Conservation (phyloP, 2,329 filamentous ascomycete genomes). For the Raffaelea deltoideospora region DNA sequence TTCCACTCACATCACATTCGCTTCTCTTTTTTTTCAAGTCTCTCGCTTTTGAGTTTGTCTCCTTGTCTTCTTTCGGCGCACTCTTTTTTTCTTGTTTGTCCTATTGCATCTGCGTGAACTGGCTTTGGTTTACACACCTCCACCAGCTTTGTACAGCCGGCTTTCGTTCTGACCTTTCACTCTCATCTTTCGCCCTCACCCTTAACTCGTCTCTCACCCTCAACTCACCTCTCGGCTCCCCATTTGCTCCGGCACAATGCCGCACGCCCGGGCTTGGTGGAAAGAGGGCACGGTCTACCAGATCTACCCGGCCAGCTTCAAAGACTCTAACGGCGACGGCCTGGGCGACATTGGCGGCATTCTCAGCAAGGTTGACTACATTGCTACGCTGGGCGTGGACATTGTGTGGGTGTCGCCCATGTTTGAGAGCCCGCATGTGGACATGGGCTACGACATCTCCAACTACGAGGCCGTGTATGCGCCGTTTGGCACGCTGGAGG, state of each 20-base stretch:
- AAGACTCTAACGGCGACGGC: constrained; percentile 42
- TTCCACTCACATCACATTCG: too few relatives aligned
- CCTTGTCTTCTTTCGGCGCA: background rate
- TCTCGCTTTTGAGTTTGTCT: background rate
- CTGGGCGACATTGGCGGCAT: constrained; percentile 52
- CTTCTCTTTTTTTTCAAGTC: too few relatives aligned
- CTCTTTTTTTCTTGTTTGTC: background rate
- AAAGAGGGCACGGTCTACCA: constrained; percentile 11
- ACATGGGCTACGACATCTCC: constrained; percentile 52
- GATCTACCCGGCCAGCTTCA: constrained; percentile 43
- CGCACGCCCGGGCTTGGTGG: constrained; percentile 7
- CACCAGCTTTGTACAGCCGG: too few relatives aligned
- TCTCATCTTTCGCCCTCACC: background rate
- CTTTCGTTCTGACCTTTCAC: too few relatives aligned
- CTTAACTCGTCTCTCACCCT: background rate
- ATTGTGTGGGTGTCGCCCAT: constrained; percentile 44
- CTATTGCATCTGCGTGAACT: background rate
- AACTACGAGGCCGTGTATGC: constrained; percentile 42
- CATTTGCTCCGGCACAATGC: background rate
- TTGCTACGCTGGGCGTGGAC: constrained; percentile 44
- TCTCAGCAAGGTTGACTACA: constrained; percentile 48
- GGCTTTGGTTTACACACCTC: background rate
- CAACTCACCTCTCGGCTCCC: background rate
- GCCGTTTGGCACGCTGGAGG: constrained; percentile 46
- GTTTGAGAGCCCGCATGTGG: constrained; percentile 33